phyloP scores from a whole-genome alignment of 805 yeast species.

The Metschnikowia rubicola region DNA sequence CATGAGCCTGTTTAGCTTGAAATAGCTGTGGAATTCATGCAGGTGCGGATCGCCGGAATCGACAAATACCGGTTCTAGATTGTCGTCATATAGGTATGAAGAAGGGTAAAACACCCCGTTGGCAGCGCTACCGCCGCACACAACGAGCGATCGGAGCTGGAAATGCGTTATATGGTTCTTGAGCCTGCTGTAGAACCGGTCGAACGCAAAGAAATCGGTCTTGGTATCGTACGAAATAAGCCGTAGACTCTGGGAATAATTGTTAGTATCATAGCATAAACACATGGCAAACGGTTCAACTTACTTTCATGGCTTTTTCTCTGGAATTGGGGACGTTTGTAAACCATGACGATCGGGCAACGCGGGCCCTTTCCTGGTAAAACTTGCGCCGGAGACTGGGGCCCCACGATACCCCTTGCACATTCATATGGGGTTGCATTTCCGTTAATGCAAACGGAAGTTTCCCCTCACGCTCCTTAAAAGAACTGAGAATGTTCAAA shows the following conservation, averaged over 20 bases:
- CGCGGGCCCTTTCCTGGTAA: constrained; percentile 29
- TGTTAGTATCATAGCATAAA: constrained; percentile 20
- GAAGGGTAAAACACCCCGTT: constrained; percentile 41
- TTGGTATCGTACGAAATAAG: constrained; percentile 17
- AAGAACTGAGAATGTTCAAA: constrained; percentile 31
- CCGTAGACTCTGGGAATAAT: constrained; percentile 19
- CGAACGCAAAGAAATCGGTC: constrained; percentile 38
- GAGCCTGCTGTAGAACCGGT: constrained; percentile 40
- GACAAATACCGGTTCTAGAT: constrained; percentile 24
- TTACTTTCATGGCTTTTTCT: constrained; percentile 32
- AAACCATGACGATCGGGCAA: constrained; percentile 38
- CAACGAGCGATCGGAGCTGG: constrained; percentile 52
- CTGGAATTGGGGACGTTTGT: constrained; percentile 35
- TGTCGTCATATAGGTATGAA: constrained; percentile 30
- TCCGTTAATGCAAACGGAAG: constrained; percentile 26
- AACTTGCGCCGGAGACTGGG: constrained; percentile 30
- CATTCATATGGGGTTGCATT: constrained; percentile 17
- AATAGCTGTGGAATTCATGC: constrained; percentile 29
- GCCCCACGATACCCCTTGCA: constrained; percentile 40
- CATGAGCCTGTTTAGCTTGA: constrained; percentile 34
- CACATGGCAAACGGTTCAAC: constrained; percentile 13
- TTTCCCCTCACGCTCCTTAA: constrained; percentile 34
- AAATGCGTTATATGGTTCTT: constrained; percentile 53
- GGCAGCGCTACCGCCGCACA: constrained; percentile 30
- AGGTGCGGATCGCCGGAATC: constrained; percentile 10